Conservation (phyloP, 306 rosid species). For the Delonix regia region DNA sequence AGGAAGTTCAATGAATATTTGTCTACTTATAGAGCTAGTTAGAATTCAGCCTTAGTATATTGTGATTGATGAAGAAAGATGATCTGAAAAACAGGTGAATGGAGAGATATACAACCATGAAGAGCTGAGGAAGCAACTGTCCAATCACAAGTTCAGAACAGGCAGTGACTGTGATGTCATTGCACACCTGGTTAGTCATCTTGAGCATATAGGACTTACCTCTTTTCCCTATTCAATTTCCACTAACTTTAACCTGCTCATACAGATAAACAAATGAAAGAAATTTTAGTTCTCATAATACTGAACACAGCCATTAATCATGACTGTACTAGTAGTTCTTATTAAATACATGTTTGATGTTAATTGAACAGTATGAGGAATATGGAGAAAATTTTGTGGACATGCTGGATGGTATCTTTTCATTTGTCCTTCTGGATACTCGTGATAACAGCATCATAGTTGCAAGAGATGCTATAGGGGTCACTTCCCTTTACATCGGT, state of each 20-base stretch:
- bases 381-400: conserved; percentile 81
- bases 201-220: not conserved
- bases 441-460: conserved; percentile 91
- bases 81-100: conserved; percentile 60
- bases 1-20: not conserved
- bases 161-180: conserved; percentile 98
- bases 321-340: not conserved
- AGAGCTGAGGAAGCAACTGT: conserved; percentile 67
- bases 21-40: not conserved
- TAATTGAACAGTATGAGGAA: conserved; percentile 74
- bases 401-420: conserved; percentile 92
- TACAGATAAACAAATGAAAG: too few relatives aligned
- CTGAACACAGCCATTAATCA: not conserved
- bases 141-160: conserved; percentile 78
- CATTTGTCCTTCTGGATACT: conserved; percentile 89
- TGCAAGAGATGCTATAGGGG: conserved; percentile 97
- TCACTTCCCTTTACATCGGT: conserved; percentile 91
- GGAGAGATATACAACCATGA: conserved; percentile 98
- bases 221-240: not conserved
- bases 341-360: not conserved
- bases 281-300: not conserved
- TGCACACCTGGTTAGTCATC: conserved; percentile 74
- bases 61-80: not conserved
- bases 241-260: too few relatives aligned
- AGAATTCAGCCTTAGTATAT: not conserved